Base-by-base conservation (phyloP, 352 stramenopile species). In the Pythium biforme region DNA sequence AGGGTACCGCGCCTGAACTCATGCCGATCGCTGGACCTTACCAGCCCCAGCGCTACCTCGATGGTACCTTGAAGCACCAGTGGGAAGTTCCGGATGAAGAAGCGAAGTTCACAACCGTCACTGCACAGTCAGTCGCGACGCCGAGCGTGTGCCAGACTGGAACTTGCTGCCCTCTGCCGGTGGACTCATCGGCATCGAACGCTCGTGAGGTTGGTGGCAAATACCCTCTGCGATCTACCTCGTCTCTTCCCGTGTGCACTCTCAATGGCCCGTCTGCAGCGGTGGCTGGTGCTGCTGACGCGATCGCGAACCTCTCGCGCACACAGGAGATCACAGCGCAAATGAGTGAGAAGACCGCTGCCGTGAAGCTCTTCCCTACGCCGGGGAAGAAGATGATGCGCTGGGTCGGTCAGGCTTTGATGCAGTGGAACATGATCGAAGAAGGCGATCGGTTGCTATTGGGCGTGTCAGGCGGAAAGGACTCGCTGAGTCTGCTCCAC, bases 401-500 rank as follows among this genome's bases (percentile, higher is more conserved):
- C 11, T 64, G 59, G 52, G 70, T 87, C 31, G 76, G 76, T 11
- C 74, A 97, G 60, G 93, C 91, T 8, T 80, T 98, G 29, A 73
- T 83, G 20, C 86, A 98, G 51, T 98, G 83, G 82, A 69, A 92
- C 49, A 98, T 98, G 91, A 92, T 98, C 45, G 55, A 97, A 59
- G 86, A 97, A 48, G 95, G 95, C 20, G 95, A 98, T 77, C 73
- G 88, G 5, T 75, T 99, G 23, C 69, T 98, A 15, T 69, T 98
- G 14, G 96, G 89, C 4, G 68, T 99, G 2, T 98, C 88, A 9
- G 96, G 96, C 34, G 96, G 96, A 25, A 99, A 99, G 75, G 96
- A 99, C 72, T 98, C 89, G 26, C 69, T 99, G n/a, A 87, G 72
- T 43, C 76, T 98, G 41, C 74, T 99, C 27, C 96, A 99, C 70